Conservation (phyloP, 163 green algal species). For the Scenedesmus sp. region DNA sequence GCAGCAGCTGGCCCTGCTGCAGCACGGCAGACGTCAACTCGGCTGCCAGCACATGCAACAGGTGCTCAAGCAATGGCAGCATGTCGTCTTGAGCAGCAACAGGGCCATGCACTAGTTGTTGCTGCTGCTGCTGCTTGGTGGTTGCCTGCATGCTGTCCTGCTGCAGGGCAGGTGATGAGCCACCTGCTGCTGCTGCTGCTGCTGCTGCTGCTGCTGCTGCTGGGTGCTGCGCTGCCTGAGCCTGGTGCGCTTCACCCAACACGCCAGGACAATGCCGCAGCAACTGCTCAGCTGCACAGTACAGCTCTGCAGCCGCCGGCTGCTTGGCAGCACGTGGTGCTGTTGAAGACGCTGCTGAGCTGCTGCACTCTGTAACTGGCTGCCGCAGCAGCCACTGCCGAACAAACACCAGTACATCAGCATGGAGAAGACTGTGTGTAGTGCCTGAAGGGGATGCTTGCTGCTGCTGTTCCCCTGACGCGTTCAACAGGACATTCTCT, state of each 20-base stretch:
- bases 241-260: background rate
- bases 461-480: background rate
- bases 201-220: constrained; percentile 10
- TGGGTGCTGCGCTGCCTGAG: background rate
- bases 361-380: no score
- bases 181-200: background rate
- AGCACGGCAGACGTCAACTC: background rate
- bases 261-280: background rate
- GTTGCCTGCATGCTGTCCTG: background rate
- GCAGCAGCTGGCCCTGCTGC: background rate
- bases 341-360: background rate
- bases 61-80: background rate
- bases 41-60: background rate
- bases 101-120: background rate
- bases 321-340: no score
- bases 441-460: background rate
- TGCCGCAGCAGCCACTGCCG: background rate
- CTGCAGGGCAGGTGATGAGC: no score
- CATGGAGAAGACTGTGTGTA: background rate
- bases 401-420: background rate
- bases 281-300: background rate
- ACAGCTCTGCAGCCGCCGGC: background rate
- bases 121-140: background rate
- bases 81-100: no score
- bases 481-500: background rate